Evolutionary conservation across 2,329 filamentous ascomycete genomes (phyloP).

Genomic region (Ophiostoma australiae): DNA sequence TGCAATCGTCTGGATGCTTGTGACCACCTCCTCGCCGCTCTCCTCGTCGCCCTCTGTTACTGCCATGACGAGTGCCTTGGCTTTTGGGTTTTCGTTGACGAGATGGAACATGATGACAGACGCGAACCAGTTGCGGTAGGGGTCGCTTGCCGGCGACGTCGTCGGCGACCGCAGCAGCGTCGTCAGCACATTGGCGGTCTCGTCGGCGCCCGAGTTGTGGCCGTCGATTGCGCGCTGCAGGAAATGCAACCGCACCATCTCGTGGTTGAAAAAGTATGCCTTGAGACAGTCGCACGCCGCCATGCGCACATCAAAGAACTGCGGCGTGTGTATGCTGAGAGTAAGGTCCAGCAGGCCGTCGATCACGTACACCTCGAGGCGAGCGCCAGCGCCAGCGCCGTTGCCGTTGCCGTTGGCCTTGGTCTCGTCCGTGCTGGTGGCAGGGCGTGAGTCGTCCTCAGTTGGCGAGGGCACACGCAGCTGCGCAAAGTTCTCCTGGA

Average conservation of each 20-base stretch:
- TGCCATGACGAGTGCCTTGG: conserved; percentile 72
- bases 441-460: conserved; percentile 29
- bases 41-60: conserved; percentile 86
- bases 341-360: conserved; percentile 84
- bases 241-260: conserved; percentile 79
- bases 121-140: conserved; percentile 87
- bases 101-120: conserved; percentile 82
- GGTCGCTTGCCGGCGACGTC: conserved; percentile 62
- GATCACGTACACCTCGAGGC: conserved; percentile 73
- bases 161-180: conserved; percentile 67
- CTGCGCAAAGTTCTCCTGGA: conserved; percentile 88
- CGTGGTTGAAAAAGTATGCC: conserved; percentile 81
- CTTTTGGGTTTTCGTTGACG: conserved; percentile 70
- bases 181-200: conserved; percentile 82
- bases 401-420: not conserved
- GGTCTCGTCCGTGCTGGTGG: not conserved
- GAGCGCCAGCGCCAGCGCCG: conserved; percentile 30
- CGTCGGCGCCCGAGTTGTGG: conserved; percentile 69
- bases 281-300: conserved; percentile 88
- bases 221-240: conserved; percentile 83
- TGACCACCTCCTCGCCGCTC: conserved; percentile 89
- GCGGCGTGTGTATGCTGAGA: conserved; percentile 60
- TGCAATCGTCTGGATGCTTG: conserved; percentile 81
- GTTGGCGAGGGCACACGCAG: conserved; percentile 65
- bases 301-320: conserved; percentile 72